phyloP scores from a whole-genome alignment of 164 flowering plant species.

The Stephania japonica region DNA sequence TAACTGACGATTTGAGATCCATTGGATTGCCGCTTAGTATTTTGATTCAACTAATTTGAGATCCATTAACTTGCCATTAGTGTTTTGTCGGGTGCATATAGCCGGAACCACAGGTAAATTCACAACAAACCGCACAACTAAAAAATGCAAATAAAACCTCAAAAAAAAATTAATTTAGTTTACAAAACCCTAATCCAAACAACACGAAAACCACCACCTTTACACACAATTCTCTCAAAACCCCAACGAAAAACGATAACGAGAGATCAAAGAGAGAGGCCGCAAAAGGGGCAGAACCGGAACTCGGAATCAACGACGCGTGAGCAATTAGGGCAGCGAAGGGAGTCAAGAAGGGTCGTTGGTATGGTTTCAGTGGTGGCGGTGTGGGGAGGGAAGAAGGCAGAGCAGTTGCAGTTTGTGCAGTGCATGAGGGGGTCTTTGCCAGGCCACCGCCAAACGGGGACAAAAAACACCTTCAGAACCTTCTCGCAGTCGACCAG shows the following conservation, averaged over 20 bases:
- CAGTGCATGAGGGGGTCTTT: slow-evolving; percentile 63
- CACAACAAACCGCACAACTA: not conserved
- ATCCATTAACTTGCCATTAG: too few relatives aligned
- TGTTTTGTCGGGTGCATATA: too few relatives aligned
- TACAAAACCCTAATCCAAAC: not conserved
- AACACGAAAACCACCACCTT: not conserved
- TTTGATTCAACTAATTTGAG: too few relatives aligned
- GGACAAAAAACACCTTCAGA: slow-evolving; percentile 72
- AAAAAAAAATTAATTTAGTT: too few relatives aligned
- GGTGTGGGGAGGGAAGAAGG: slow-evolving; percentile 46
- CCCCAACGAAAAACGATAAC: not conserved
- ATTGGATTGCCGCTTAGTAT: too few relatives aligned
- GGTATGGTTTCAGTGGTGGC: slow-evolving; percentile 6
- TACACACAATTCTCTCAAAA: not conserved
- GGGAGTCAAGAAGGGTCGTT: slow-evolving; percentile 17
- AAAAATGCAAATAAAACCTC: not conserved
- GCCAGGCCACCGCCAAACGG: slow-evolving; percentile 81
- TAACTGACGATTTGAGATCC: too few relatives aligned
- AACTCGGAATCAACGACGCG: slow-evolving; percentile 54
- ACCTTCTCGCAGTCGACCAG: slow-evolving; percentile 84
- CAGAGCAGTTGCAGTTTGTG: slow-evolving; percentile 47
- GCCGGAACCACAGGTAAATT: too few relatives aligned
- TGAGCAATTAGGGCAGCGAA: slow-evolving; percentile 54
- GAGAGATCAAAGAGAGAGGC: slow-evolving; percentile 44
- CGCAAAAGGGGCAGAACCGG: slow-evolving; percentile 86